phyloP scores from a whole-genome alignment of 441 rosid genomes.

The Gossypium trilobum region DNA sequence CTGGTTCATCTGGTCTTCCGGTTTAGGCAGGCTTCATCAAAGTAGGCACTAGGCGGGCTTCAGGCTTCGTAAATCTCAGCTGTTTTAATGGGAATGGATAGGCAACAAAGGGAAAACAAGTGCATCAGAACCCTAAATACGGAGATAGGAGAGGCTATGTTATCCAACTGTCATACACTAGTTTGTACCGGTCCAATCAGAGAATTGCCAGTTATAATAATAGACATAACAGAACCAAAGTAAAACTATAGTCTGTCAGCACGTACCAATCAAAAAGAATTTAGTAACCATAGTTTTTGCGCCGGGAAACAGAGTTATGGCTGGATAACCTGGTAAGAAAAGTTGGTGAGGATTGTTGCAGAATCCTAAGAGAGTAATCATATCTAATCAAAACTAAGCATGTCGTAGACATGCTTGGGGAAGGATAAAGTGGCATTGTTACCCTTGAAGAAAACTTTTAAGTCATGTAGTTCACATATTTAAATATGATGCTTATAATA shows the following conservation, averaged over 20 bases:
- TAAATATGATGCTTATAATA: not conserved
- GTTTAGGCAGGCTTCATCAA: conserved; percentile 74
- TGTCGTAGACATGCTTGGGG: not conserved
- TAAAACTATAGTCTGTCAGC: conserved; percentile 38
- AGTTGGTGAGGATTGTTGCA: conserved; percentile 29
- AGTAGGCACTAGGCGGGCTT: conserved; percentile 72
- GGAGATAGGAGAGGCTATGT: conserved; percentile 53
- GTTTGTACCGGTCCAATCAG: conserved; percentile 21
- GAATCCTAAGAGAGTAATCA: conserved; percentile 15
- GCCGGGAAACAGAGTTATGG: conserved; percentile 59
- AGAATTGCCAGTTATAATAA: conserved; percentile 23
- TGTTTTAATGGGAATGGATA: conserved; percentile 71
- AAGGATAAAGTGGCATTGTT: not conserved
- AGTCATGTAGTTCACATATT: not conserved
- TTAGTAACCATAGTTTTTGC: conserved; percentile 82
- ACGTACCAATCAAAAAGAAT: conserved; percentile 30
- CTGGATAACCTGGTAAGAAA: conserved; percentile 76
- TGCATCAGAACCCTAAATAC: conserved; percentile 61
- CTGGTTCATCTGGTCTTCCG: conserved; percentile 88
- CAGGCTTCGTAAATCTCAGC: conserved; percentile 87
- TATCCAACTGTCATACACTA: conserved; percentile 29
- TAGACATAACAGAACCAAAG: conserved; percentile 15
- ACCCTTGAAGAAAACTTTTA: not conserved
- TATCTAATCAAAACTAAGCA: not conserved
- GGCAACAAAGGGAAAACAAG: conserved; percentile 66